Evolutionary conservation across 495 filamentous ascomycete genomes (phyloP), one percentile per base, ranked within the genome.

Genomic region (Ramalina intermedia): DNA sequence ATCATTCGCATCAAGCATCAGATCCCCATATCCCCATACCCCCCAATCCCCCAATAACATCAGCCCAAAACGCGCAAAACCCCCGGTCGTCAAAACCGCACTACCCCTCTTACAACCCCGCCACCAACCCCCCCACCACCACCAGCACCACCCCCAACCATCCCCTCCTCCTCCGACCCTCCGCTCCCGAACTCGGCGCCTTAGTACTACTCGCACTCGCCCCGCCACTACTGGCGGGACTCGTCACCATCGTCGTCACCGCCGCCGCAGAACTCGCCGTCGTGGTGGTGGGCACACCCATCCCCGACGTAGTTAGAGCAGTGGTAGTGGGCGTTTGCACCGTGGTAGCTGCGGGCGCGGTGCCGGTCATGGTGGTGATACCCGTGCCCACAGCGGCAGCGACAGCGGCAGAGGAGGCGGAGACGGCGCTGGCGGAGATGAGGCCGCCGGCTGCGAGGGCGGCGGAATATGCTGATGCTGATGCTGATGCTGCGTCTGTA

Each of bases 181-280:
- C 23, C 35, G 41, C 24, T 4, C 24, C n/a, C 12, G 21, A 18
- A 17, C 27, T 37, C 18, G 41, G 23, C 36, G 47, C 44, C 13
- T 38, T 54, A 16, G 29, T 45, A 18, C 43, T 43, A 9, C 50
- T 50, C 37, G 54, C 41, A 13, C 41, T 40, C 43, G n/a, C 35
- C n/a, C 44, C 26, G 4, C 33, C 18, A 23, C 43, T 36, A 8
- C 35, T 40, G 11, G 37, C 24, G 2, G 46, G 36, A 23, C 8
- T 40, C 11, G 35, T 36, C 14, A 37, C 18, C n/a, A 41, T 43
- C 6, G 16, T 37, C 3, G 46, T 41, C 4, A 16, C 4, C 13
- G 39, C 17, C 16, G 49, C 37, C 2, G 53, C 36, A n/a, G 43
- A 33, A 9, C 37, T 51, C 1, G 41, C 48, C 4, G n/a, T 23